Evolutionary conservation across 2,329 filamentous ascomycete species (phyloP), one percentile per base, ranked within the genome.

Genomic region (Pleomassaria siparia): DNA sequence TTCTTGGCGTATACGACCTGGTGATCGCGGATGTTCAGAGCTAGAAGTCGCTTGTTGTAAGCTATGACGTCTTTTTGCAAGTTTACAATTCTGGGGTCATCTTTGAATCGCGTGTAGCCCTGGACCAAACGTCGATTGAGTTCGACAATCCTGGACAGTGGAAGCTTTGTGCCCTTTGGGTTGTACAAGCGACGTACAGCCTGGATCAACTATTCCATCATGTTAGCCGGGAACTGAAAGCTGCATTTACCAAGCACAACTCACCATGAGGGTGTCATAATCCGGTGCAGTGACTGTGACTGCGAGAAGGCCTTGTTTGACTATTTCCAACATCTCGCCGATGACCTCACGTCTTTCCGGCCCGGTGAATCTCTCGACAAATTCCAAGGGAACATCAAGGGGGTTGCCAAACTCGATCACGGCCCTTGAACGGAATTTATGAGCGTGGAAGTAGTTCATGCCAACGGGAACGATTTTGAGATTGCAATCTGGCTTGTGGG

Each of bases 401-500:
- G 94, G 91, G 21, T 84, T 86, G 8, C 94, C 94, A 62, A 97
- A 99, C 67, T 99, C 94, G 50, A 97, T 86, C 4, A 99, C 92
- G 28, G 92, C 94, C 67, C 94, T 84, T 54, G 92, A 97, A 37
- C 92, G 87, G 73, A 99, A 99, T 71, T 97, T 99, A 79, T 99
- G 92, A 0, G 92, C 89, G 72, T 97, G 92, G 74, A 99, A 99
- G 73, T 99, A 99, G 73, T 99, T 99, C 92, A 99, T 96, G 61
- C 92, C 92, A 43, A 94, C 91, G 3, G 94, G 94, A 20, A 99
- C 89, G 60, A 99, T 96, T 72, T 91, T 95, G 52, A 99, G 77
- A 24, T 89, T 90, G 65, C 89, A 96, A 55, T 92, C 80, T 2
- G 91, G 91, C 52, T 91, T 84, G 47, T 90, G 86, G 4, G 89